Conservation (phyloP, 257 asterid species). For the Solanum medicagineum region DNA sequence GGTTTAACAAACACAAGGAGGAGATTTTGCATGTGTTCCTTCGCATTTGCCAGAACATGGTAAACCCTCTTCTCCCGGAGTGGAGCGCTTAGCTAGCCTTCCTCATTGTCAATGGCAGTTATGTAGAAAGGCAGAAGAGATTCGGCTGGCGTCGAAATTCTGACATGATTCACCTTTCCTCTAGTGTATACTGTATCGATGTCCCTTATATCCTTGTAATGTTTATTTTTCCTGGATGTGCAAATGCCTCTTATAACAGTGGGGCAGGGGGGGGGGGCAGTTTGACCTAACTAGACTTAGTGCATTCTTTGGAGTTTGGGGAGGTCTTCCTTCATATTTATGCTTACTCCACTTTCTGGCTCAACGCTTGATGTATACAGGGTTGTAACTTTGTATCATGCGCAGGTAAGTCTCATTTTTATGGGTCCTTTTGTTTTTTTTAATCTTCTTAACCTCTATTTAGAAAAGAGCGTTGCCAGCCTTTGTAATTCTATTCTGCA, state of each 20-base stretch:
- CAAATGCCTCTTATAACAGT: not conserved
- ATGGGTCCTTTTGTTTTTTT: not conserved
- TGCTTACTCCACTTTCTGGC: not conserved
- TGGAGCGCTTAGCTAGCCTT: not conserved
- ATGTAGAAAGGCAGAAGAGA: not conserved
- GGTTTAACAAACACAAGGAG: not conserved
- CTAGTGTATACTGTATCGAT: not conserved
- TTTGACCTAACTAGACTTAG: not conserved
- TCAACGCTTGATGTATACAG: not conserved
- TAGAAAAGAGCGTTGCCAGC: not conserved
- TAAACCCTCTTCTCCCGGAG: not conserved
- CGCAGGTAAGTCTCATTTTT: not conserved
- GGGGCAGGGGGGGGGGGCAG: not conserved
- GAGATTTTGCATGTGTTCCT: not conserved
- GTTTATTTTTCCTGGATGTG: not conserved
- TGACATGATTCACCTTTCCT: not conserved
- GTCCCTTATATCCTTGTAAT: not conserved
- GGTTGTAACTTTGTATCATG: not conserved
- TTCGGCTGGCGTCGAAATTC: not conserved
- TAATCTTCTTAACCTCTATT: not conserved
- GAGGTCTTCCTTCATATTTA: not conserved
- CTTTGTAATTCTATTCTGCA: not conserved
- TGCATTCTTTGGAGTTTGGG: not conserved
- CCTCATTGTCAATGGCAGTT: not conserved
- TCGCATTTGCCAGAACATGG: not conserved